Base-by-base conservation (phyloP, 2,329 filamentous ascomycete species). In the Neonectria coccinea region DNA sequence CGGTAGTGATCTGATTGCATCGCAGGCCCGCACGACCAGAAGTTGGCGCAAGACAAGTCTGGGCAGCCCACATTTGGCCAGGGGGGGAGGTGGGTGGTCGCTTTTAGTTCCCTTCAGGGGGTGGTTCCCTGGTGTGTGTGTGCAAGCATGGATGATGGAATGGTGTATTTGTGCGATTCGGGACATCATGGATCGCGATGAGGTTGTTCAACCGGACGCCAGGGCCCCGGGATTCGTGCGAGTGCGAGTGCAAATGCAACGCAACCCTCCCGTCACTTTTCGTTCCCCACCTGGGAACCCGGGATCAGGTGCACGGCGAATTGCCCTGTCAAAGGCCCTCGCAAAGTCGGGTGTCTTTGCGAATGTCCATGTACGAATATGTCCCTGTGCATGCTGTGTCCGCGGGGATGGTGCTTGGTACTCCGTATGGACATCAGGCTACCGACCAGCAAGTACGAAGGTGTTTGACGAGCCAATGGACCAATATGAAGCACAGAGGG, bases 1-100 rank as follows among this genome's bases (percentile, higher is more conserved):
- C n/a, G 48, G 31, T 41, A 16, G 25, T 58, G 60, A 63, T 63
- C 55, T 55, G 60, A 54, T 58, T 50, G 27, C 20, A 63, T 42
- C 39, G 18, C 50, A 50, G 25, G 48, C 33, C 29, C 52, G 59
- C 56, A 61, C 52, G 39, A 25, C 42, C 47, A 50, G n/a, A n/a
- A 58, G 47, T 50, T 29, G 60, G 50, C 22, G 56, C 36, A 58
- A 51, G 55, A 58, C 60, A 58, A 58, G 60, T 63, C 60, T 63
- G 55, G 60, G 60, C 60, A 56, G 47, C 27, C 39, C 14, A 29
- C 54, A 53, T 44, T 42, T 42, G n/a, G 20, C 18, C 42, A 50
- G 55, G 25, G 25, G 5, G 55, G 53, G 48, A 12, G 27, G 27
- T 29, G 60, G 47, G 48, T 22, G n/a, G 12, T 10, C 12, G 25